Percentiles rank a stretch among this genome's conserved stretches.
Conservation (phyloP, 2,329 filamentous ascomycete species). For the Pseudopyricularia javanii region DNA sequence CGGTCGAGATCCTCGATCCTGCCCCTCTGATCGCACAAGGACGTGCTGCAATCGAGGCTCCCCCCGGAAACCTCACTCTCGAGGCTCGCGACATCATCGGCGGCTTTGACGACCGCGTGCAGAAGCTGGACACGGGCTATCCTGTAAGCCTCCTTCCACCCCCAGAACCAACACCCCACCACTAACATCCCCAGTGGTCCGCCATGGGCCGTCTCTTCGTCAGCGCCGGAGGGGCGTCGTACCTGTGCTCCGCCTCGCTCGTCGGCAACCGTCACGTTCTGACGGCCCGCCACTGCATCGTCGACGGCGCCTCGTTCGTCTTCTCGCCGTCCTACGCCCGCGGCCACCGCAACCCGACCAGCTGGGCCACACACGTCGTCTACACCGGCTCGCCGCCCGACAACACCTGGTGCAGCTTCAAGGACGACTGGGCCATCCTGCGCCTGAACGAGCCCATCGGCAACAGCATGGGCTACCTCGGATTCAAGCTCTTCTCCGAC, state of each 20-base stretch:
- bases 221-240: background rate
- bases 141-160: background rate
- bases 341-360: background rate
- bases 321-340: constrained; percentile 1
- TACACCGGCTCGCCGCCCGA: background rate
- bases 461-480: background rate
- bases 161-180: no score
- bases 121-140: background rate
- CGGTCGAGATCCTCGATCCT: background rate
- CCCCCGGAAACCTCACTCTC: background rate
- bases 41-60: background rate
- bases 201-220: constrained; percentile 1
- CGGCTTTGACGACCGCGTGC: background rate
- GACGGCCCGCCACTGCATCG: constrained; percentile 1
- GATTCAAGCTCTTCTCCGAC: background rate
- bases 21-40: background rate
- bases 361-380: background rate
- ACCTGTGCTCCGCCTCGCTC: background rate
- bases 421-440: constrained; percentile 2
- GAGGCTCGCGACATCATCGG: background rate
- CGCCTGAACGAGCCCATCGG: background rate
- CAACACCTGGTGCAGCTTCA: background rate
- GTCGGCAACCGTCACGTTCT: background rate
- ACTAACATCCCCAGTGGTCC: no score
- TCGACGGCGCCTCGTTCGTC: background rate